Conservation (phyloP, 352 stramenopile species). For the Globisporangium lucens region DNA sequence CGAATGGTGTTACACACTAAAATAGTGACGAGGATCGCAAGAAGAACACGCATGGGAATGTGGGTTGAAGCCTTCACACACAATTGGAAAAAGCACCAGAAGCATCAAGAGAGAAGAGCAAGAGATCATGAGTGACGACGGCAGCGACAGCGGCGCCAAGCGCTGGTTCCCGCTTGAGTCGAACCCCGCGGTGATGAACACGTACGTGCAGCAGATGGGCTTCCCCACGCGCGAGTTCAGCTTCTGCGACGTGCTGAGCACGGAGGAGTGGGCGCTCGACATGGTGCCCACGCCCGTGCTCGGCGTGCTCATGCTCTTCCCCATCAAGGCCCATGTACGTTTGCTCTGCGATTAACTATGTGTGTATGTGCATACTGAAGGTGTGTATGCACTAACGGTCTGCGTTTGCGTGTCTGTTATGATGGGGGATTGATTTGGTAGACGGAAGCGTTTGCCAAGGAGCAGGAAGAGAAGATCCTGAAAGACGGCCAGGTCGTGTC, state of each 20-base stretch:
- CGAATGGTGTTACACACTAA: too few relatives aligned
- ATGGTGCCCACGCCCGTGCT: constrained; percentile 94
- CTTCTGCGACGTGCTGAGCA: constrained; percentile 95
- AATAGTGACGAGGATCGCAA: too few relatives aligned
- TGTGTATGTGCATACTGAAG: constrained; percentile 2
- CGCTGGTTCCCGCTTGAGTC: constrained; percentile 92
- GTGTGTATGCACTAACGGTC: background rate
- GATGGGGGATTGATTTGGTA: constrained; percentile 16
- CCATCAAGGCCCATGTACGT: constrained; percentile 88
- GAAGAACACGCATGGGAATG: background rate
- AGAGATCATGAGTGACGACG: constrained; percentile 37
- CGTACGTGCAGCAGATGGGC: constrained; percentile 93
- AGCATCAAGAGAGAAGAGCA: background rate
- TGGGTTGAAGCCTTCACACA: constrained; percentile 9
- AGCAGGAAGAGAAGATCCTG: constrained; percentile 69
- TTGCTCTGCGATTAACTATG: background rate
- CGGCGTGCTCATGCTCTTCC: constrained; percentile 95
- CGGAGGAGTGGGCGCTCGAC: constrained; percentile 94
- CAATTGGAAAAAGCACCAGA: background rate
- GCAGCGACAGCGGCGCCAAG: constrained; percentile 41
- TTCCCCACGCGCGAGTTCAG: constrained; percentile 83
- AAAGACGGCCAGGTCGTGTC: constrained; percentile 72
- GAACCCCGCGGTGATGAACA: constrained; percentile 95
- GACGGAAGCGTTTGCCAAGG: constrained; percentile 74
- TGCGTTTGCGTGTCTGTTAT: background rate